Evolutionary conservation across 225 moss, liverwort and hornwort genomes (phyloP).

Genomic region (Bryum argenteum): DNA sequence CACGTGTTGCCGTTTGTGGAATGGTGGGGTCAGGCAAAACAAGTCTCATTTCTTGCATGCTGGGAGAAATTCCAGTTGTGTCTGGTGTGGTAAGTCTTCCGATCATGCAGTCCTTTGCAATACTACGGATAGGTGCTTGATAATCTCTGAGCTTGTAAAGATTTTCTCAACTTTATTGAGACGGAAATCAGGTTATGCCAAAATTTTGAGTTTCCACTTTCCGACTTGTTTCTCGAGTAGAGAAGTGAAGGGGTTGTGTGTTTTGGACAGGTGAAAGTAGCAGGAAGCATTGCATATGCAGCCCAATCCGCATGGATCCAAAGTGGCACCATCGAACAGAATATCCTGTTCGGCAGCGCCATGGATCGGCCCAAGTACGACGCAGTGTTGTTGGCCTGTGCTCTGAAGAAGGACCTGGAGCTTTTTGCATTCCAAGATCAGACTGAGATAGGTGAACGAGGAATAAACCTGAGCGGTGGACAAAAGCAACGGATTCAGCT

Average conservation of each 20-base stretch:
- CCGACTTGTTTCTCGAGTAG: not conserved
- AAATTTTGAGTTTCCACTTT: not conserved
- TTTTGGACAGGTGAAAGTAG: conserved; percentile 45
- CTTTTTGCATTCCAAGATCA: conserved; percentile 63
- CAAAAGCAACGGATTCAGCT: conserved; percentile 76
- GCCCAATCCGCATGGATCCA: conserved; percentile 73
- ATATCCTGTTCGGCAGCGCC: conserved; percentile 59
- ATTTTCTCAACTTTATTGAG: not conserved
- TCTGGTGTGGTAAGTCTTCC: conserved; percentile 52
- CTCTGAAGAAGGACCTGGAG: conserved; percentile 63
- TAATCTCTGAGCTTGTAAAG: not conserved
- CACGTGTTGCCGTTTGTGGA: conserved; percentile 59
- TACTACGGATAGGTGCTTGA: not conserved
- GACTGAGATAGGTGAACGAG: conserved; percentile 69
- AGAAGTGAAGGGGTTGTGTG: not conserved
- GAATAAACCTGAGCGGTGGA: conserved; percentile 69
- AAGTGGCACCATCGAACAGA: conserved; percentile 68
- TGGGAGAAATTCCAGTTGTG: conserved; percentile 59
- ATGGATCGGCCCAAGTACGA: conserved; percentile 55
- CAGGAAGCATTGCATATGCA: conserved; percentile 60
- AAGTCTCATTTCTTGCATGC: conserved; percentile 60
- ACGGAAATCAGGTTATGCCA: not conserved
- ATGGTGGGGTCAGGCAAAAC: conserved; percentile 68
- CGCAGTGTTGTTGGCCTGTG: conserved; percentile 44
- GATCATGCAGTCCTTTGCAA: not conserved